Percentiles rank a stretch among this genome's conserved stretches.
phyloP scores from a whole-genome alignment of 2,329 filamentous ascomycete species.

The Aspergillus sp. region DNA sequence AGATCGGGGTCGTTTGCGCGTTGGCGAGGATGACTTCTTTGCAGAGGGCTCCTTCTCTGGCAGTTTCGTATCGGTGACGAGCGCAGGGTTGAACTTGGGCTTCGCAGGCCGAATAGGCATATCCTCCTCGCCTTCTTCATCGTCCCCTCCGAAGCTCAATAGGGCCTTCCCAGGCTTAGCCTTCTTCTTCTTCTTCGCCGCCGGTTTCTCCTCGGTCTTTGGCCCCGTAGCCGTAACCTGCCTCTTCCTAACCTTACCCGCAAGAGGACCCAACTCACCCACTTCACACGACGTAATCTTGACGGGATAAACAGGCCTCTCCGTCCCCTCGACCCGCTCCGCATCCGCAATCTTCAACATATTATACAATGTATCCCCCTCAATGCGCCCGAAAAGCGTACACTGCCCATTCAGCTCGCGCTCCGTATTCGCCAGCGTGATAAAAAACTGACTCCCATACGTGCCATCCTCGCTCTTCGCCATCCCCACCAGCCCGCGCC shows the following conservation, averaged over 20 bases:
- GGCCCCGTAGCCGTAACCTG: constrained; percentile 37
- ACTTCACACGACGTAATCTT: constrained; percentile 64
- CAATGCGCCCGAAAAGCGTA: constrained; percentile 89
- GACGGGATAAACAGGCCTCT: constrained; percentile 83
- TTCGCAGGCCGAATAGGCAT: constrained; percentile 46
- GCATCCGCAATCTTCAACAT: constrained; percentile 89
- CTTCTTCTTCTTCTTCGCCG: constrained; percentile 49
- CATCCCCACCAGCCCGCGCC: constrained; percentile 91
- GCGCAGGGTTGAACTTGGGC: constrained; percentile 53
- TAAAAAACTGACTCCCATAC: constrained; percentile 97
- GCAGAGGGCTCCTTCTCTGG: constrained; percentile 19
- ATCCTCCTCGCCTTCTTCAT: constrained; percentile 47
- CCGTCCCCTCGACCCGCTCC: constrained; percentile 76
- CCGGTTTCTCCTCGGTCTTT: constrained; percentile 33
- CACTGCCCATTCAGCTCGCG: constrained; percentile 88
- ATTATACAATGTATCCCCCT: constrained; percentile 95
- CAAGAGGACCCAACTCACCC: constrained; percentile 50
- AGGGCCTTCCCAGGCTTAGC: constrained; percentile 45
- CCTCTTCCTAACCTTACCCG: constrained; percentile 50
- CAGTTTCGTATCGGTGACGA: constrained; percentile 43
- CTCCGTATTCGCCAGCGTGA: constrained; percentile 79
- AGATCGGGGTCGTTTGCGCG: constrained; percentile 39
- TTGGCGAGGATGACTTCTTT: constrained; percentile 20
- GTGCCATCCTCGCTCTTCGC: constrained; percentile 75
- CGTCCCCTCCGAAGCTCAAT: constrained; percentile 53